phyloP scores from a whole-genome alignment of 2,329 filamentous ascomycete species.

The Domatiomyces catenatus region DNA sequence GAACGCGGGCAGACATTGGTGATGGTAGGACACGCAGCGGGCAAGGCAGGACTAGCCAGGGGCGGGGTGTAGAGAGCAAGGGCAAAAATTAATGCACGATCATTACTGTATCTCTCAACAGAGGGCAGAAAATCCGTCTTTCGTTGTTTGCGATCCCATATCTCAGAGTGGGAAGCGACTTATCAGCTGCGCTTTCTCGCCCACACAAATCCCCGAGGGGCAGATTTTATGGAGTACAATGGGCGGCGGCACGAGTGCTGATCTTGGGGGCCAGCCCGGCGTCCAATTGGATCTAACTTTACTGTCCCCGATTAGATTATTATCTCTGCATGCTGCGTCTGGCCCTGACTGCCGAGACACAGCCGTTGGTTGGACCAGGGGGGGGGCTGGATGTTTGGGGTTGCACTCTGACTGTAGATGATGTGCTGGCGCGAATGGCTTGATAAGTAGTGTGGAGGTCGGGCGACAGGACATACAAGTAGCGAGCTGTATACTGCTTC shows the following conservation, averaged over 20 bases:
- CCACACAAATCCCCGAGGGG: not conserved
- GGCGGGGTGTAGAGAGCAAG: no score
- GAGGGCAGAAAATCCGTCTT: not conserved
- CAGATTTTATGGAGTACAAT: not conserved
- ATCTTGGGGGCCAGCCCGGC: not conserved
- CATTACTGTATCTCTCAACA: not conserved
- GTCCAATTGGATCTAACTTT: not conserved
- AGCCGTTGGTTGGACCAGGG: no score
- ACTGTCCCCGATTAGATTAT: not conserved
- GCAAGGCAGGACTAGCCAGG: not conserved
- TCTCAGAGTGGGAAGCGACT: not conserved
- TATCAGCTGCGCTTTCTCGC: not conserved
- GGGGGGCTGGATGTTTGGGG: not conserved
- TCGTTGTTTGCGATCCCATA: not conserved
- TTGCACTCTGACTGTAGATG: not conserved
- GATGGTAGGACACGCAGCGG: not conserved
- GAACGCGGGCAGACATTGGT: conserved; percentile 12
- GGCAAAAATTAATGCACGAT: not conserved
- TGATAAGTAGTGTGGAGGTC: not conserved
- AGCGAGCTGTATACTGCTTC: no score
- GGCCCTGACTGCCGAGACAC: not conserved
- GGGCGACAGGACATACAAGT: no score
- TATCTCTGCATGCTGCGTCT: not conserved
- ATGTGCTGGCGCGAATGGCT: not conserved
- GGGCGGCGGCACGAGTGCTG: not conserved